Evolutionary conservation across 148 eudicot genomes (phyloP).

Genomic region (Diospyros lotus): DNA sequence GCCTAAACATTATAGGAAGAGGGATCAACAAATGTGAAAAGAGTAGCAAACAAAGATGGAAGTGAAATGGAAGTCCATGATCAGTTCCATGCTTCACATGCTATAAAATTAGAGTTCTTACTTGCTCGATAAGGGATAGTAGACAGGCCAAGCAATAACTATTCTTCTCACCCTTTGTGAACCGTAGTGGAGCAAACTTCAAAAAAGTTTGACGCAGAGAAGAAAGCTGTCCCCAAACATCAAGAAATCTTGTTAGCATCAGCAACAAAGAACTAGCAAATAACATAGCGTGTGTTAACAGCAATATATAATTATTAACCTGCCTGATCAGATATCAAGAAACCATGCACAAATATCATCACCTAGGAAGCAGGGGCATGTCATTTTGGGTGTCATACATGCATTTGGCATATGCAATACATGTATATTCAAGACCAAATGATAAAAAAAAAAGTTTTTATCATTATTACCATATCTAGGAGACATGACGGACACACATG

Average conservation of each 20-base stretch:
- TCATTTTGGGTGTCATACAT: too few relatives aligned
- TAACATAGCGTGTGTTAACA: background rate
- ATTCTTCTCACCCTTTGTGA: slow-evolving; percentile 55
- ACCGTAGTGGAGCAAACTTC: slow-evolving; percentile 52
- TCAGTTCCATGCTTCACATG: background rate
- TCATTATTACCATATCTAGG: too few relatives aligned
- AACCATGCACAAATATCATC: too few relatives aligned
- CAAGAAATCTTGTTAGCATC: slow-evolving; percentile 1
- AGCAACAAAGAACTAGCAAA: background rate
- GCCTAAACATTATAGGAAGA: slow-evolving; percentile 41
- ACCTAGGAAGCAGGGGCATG: too few relatives aligned
- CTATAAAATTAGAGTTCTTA: slow-evolving; percentile 16
- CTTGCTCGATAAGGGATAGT: slow-evolving; percentile 92
- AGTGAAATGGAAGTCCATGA: slow-evolving; percentile 2
- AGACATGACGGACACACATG: too few relatives aligned
- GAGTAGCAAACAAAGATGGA: background rate
- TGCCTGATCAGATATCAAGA: too few relatives aligned
- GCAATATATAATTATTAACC: too few relatives aligned
- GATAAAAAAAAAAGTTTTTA: too few relatives aligned
- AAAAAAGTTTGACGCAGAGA: slow-evolving; percentile 54
- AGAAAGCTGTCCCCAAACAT: slow-evolving; percentile 49
- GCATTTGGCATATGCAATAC: too few relatives aligned
- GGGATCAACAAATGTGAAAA: slow-evolving; percentile 11
- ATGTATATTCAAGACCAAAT: too few relatives aligned
- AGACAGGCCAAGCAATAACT: slow-evolving; percentile 91